Conservation (phyloP, 345 rosid species). For the Pistacia atlantica region DNA sequence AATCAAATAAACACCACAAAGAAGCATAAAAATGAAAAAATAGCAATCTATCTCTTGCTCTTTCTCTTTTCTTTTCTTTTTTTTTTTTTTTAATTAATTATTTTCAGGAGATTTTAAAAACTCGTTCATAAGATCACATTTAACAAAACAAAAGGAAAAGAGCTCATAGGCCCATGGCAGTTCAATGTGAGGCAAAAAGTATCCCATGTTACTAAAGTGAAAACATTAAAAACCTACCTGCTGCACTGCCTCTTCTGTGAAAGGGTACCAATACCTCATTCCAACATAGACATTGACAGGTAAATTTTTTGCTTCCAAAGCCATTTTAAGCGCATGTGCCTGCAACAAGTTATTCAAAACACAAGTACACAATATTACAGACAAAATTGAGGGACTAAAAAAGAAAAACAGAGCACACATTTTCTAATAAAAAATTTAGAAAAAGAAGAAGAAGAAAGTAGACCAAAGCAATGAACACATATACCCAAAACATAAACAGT, state of each 20-base stretch:
- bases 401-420: background rate
- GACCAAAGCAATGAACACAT: background rate
- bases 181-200: background rate
- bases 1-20: too few species aligned
- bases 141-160: background rate
- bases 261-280: conserved; percentile 92
- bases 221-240: conserved; percentile 47
- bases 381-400: background rate
- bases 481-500: background rate
- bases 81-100: background rate
- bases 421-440: background rate
- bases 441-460: background rate
- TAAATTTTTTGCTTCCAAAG: conserved; percentile 66
- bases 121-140: background rate
- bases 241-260: conserved; percentile 85
- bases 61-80: background rate
- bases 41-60: background rate
- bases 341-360: conserved; percentile 28
- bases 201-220: background rate
- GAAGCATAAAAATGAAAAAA: background rate
- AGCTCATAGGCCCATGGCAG: background rate
- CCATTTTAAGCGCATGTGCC: conserved; percentile 70
- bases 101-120: background rate
- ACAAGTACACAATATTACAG: background rate
- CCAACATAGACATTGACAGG: conserved; percentile 73